A percentile compares a stretch with the other conserved stretches of the same genome.
Conservation (phyloP, 2,329 filamentous ascomycete genomes). For the Epichloe gansuensis region DNA sequence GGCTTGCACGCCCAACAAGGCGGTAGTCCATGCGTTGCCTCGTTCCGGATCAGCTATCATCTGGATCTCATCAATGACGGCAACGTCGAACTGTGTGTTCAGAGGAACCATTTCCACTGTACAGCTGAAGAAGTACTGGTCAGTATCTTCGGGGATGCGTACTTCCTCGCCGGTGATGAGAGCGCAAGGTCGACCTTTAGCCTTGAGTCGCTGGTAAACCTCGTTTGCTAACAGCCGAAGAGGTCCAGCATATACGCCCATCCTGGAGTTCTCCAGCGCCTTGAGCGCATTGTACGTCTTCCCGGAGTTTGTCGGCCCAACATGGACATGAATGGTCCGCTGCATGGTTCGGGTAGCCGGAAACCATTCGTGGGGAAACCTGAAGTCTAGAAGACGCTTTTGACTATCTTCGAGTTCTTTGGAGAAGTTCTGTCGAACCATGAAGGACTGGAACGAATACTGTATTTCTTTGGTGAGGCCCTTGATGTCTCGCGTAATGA, state of each 20-base stretch:
- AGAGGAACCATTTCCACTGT: constrained; percentile 78
- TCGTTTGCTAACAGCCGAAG: constrained; percentile 83
- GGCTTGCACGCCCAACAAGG: constrained; percentile 74
- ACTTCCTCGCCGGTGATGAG: constrained; percentile 88
- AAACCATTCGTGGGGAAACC: constrained; percentile 89
- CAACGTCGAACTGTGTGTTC: constrained; percentile 60
- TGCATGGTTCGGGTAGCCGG: constrained; percentile 70
- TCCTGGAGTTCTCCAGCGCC: constrained; percentile 61
- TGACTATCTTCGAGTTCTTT: constrained; percentile 46
- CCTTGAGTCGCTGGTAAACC: constrained; percentile 76
- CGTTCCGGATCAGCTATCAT: constrained; percentile 77
- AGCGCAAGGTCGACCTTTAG: constrained; percentile 64
- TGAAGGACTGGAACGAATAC: constrained; percentile 56
- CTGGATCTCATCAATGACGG: constrained; percentile 96
- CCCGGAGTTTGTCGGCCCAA: constrained; percentile 94
- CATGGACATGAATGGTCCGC: constrained; percentile 79
- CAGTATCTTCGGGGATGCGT: constrained; percentile 48
- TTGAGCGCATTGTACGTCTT: constrained; percentile 94
- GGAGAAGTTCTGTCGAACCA: constrained; percentile 46
- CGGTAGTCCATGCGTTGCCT: constrained; percentile 91
- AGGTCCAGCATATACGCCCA: constrained; percentile 83
- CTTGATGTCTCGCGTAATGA: constrained; percentile 36
- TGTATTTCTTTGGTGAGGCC: constrained; percentile 48
- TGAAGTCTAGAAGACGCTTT: constrained; percentile 60
- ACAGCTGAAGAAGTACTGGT: constrained; percentile 61